Evolutionary conservation across 2,329 filamentous ascomycete genomes (phyloP).

Genomic region (Pseudogymnoascus sp.): DNA sequence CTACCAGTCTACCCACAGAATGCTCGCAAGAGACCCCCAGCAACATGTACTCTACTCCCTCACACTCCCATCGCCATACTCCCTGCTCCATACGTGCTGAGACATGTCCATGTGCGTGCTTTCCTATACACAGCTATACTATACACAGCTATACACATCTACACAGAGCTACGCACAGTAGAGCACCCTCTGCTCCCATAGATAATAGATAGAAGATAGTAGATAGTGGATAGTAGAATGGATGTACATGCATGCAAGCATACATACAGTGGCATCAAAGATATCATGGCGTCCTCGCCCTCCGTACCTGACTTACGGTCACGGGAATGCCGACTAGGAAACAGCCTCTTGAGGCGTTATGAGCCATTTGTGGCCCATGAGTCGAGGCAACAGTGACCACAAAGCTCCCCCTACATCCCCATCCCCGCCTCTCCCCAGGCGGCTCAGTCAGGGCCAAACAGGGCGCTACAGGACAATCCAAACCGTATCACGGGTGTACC

Average conservation of each 20-base stretch:
- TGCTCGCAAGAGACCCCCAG: neutral
- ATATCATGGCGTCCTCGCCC: too few relatives aligned
- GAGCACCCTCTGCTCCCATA: too few relatives aligned
- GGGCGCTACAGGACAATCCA: neutral
- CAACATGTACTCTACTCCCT: neutral
- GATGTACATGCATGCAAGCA: too few relatives aligned
- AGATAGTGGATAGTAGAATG: too few relatives aligned
- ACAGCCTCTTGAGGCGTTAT: neutral
- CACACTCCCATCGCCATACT: neutral
- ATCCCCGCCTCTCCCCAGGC: neutral
- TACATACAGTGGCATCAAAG: too few relatives aligned
- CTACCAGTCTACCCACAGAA: too few relatives aligned
- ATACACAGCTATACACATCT: too few relatives aligned
- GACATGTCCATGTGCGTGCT: conserved; percentile 1
- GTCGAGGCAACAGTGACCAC: neutral
- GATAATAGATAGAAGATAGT: too few relatives aligned
- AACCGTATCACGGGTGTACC: neutral
- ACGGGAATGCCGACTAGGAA: neutral
- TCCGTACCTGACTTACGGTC: neutral
- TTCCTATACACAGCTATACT: neutral
- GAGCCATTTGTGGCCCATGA: neutral
- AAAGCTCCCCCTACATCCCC: neutral
- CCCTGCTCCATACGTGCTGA: neutral
- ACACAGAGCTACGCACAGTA: too few relatives aligned
- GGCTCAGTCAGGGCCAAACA: neutral